Evolutionary conservation across 805 yeast genomes (phyloP).

Genomic region (Debaryomyces castellii): DNA sequence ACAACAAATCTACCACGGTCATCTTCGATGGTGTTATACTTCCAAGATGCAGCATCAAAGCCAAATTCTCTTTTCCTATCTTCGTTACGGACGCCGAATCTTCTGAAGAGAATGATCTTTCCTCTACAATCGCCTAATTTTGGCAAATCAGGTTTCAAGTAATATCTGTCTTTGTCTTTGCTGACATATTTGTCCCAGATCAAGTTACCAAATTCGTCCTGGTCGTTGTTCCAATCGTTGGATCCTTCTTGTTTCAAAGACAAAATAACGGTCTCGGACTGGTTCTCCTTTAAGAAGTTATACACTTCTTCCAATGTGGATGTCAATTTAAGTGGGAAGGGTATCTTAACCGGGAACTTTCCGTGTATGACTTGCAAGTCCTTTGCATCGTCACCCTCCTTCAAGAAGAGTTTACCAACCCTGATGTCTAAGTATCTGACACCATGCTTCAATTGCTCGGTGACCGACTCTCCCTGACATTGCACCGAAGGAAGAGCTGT

Average conservation of each 20-base stretch:
- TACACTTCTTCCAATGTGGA: conserved; percentile 59
- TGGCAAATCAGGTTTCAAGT: conserved; percentile 56
- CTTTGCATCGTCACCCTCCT: conserved; percentile 47
- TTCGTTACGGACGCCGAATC: conserved; percentile 63
- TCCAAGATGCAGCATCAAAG: conserved; percentile 67
- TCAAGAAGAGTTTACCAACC: conserved; percentile 56
- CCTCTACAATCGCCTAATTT: conserved; percentile 63
- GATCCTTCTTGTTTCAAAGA: conserved; percentile 76
- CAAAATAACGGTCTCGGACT: conserved; percentile 61
- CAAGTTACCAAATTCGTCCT: conserved; percentile 63
- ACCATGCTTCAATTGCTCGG: conserved; percentile 66
- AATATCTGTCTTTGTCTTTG: conserved; percentile 56
- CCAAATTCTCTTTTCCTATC: conserved; percentile 50
- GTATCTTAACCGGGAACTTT: conserved; percentile 67
- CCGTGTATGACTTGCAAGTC: conserved; percentile 72
- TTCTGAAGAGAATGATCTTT: conserved; percentile 61
- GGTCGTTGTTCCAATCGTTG: conserved; percentile 59
- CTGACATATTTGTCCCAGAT: conserved; percentile 59
- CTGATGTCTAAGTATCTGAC: conserved; percentile 75
- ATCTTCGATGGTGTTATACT: conserved; percentile 62
- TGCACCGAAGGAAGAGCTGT: conserved; percentile 72
- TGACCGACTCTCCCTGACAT: conserved; percentile 64
- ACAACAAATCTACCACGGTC: conserved; percentile 62
- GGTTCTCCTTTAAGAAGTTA: conserved; percentile 50
- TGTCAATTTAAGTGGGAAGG: conserved; percentile 52